Conservation (phyloP, 108 stramenopile species). For the Discostella pseudostelligera region DNA sequence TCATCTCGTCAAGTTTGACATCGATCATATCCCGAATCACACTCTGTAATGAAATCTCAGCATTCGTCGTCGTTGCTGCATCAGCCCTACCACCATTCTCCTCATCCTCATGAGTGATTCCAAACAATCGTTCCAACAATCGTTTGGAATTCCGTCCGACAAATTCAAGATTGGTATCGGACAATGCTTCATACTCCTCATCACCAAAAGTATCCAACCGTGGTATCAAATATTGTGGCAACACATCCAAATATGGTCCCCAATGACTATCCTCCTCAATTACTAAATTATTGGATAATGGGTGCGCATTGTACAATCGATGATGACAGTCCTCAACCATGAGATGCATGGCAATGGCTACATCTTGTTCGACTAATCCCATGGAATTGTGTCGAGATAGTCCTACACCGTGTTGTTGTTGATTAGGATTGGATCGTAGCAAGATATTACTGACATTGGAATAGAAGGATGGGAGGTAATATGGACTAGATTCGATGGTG, state of each 20-base stretch:
- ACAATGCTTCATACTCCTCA: conserved; percentile 27
- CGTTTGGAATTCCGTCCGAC: conserved; percentile 24
- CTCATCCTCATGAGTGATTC: background rate
- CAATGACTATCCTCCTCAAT: conserved; percentile 21
- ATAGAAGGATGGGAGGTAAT: conserved; percentile 10
- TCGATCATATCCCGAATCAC: conserved; percentile 32
- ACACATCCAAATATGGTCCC: conserved; percentile 39
- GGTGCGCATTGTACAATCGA: background rate
- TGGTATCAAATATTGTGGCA: conserved; percentile 29
- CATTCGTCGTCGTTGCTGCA: background rate
- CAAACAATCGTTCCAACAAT: conserved; percentile 19
- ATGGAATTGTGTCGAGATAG: conserved; percentile 10
- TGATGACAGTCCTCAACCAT: conserved; percentile 44
- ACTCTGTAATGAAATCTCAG: background rate
- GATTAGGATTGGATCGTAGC: background rate
- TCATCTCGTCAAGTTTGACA: background rate
- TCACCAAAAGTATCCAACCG: conserved; percentile 49
- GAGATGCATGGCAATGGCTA: conserved; percentile 39
- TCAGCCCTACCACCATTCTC: background rate
- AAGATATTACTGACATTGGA: conserved; percentile 10
- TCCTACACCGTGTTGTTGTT: conserved; percentile 1
- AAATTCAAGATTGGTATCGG: conserved; percentile 21
- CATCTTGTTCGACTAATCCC: conserved; percentile 48
- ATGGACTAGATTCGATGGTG: conserved; percentile 12
- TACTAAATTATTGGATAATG: background rate